These are phyloP conservation scores for Wickerhamiella kazuoi DNA, from an alignment of 805 yeast genomes.

Conservation along the genomic window DNA sequence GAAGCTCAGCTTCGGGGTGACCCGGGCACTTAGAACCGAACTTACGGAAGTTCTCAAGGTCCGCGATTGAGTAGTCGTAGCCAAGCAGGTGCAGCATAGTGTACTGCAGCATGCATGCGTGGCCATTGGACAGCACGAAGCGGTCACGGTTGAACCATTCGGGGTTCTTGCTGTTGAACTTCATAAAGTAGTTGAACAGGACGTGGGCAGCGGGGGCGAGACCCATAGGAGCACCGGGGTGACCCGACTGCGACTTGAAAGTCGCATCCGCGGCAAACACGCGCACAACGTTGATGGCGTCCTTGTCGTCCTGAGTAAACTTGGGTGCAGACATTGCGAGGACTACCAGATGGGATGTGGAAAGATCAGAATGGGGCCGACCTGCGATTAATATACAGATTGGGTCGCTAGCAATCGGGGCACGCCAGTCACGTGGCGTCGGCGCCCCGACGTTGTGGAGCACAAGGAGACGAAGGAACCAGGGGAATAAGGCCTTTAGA, in stretches of 20 bases:
- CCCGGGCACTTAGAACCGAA: slow-evolving; percentile 87
- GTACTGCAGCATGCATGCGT: slow-evolving; percentile 83
- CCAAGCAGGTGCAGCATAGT: slow-evolving; percentile 74
- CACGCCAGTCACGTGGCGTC: no score
- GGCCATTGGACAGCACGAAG: slow-evolving; percentile 90
- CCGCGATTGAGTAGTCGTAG: slow-evolving; percentile 62
- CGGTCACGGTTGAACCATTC: slow-evolving; percentile 90
- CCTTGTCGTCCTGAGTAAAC: slow-evolving; percentile 45
- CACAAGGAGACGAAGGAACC: no score
- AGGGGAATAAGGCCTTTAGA: no score
- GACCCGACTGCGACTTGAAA: slow-evolving; percentile 83
- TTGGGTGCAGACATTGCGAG: not conserved
- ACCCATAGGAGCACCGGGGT: slow-evolving; percentile 98
- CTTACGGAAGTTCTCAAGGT: slow-evolving; percentile 80
- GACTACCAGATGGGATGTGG: not conserved
- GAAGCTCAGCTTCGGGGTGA: slow-evolving; percentile 83
- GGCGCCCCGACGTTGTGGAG: no score
- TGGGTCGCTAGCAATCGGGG: not conserved
- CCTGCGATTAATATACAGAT: not conserved
- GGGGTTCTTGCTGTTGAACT: slow-evolving; percentile 79
- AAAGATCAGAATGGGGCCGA: not conserved
- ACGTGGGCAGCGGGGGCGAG: slow-evolving; percentile 91
- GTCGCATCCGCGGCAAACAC: slow-evolving; percentile 75
- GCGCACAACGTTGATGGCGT: slow-evolving; percentile 77
- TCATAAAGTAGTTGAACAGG: slow-evolving; percentile 56